phyloP scores from a whole-genome alignment of 2,329 filamentous ascomycete genomes.

The Lasiodiplodia citricola region DNA sequence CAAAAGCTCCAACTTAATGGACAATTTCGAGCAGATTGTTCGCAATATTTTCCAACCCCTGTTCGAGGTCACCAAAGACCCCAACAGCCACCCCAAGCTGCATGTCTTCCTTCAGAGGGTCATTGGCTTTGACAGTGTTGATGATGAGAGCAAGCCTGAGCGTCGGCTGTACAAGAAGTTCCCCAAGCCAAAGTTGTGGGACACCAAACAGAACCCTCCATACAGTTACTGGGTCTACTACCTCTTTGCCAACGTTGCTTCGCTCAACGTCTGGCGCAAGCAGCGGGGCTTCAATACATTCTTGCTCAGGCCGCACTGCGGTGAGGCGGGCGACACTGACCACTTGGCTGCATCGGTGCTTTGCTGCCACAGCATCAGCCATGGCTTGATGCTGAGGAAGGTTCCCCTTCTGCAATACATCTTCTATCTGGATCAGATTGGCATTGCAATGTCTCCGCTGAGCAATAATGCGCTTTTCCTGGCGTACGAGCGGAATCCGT shows the following conservation, averaged over 20 bases:
- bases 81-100: slow-evolving; percentile 84
- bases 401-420: slow-evolving; percentile 95
- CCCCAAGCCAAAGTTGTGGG: slow-evolving; percentile 86
- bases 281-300: slow-evolving; percentile 96
- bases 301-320: slow-evolving; percentile 88
- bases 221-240: slow-evolving; percentile 99
- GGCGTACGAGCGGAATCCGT: slow-evolving; percentile 95
- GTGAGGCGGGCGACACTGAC: slow-evolving; percentile 95
- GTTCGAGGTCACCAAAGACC: slow-evolving; percentile 91
- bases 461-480: slow-evolving; percentile 98
- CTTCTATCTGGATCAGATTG: slow-evolving; percentile 97
- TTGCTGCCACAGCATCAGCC: slow-evolving; percentile 96
- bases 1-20: slow-evolving; percentile 85
- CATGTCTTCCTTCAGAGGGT: slow-evolving; percentile 94
- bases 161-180: slow-evolving; percentile 95
- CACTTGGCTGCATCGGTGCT: slow-evolving; percentile 90
- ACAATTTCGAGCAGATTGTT: slow-evolving; percentile 87
- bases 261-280: slow-evolving; percentile 89
- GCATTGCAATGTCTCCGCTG: slow-evolving; percentile 98
- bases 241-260: slow-evolving; percentile 90
- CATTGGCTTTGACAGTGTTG: slow-evolving; percentile 95
- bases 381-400: slow-evolving; percentile 89
- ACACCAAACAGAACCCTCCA: slow-evolving; percentile 91
- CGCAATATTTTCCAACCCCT: slow-evolving; percentile 91
- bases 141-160: slow-evolving; percentile 97